phyloP scores from a whole-genome alignment of 148 eudicot genomes.

The Gaultheria prostrata region DNA sequence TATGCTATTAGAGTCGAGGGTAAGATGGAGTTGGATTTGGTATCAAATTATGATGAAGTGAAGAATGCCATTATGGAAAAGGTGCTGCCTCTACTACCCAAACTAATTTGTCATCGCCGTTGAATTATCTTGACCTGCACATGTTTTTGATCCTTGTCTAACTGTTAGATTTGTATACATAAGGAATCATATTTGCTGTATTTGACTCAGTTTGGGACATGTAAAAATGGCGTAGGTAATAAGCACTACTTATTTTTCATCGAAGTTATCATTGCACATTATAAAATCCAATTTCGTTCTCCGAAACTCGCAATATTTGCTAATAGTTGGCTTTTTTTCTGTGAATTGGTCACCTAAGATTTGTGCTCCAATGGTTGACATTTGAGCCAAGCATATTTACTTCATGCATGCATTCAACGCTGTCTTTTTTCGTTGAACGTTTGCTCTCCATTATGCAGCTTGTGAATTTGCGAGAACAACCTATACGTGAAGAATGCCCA shows the following conservation, averaged over 20 bases:
- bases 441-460: slow-evolving; percentile 54
- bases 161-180: not conserved
- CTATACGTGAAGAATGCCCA: slow-evolving; percentile 87
- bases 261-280: not conserved
- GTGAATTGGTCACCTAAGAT: not conserved
- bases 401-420: not conserved
- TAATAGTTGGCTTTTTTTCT: not conserved
- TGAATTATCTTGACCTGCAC: slow-evolving; percentile 1
- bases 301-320: not conserved
- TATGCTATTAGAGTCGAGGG: slow-evolving; percentile 99
- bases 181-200: no score
- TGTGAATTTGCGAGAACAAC: slow-evolving; percentile 63
- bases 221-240: not conserved
- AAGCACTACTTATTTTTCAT: not conserved
- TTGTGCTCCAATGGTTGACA: slow-evolving; percentile 8
- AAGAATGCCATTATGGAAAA: slow-evolving; percentile 77
- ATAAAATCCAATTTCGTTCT: not conserved
- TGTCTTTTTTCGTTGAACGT: not conserved
- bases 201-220: not conserved
- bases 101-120: not conserved
- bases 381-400: not conserved
- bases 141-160: not conserved
- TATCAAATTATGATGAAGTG: slow-evolving; percentile 87
- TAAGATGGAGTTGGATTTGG: slow-evolving; percentile 79
- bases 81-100: slow-evolving; percentile 39